phyloP scores from a whole-genome alignment of 2,329 filamentous ascomycete species.

The Diplodia intermedia region DNA sequence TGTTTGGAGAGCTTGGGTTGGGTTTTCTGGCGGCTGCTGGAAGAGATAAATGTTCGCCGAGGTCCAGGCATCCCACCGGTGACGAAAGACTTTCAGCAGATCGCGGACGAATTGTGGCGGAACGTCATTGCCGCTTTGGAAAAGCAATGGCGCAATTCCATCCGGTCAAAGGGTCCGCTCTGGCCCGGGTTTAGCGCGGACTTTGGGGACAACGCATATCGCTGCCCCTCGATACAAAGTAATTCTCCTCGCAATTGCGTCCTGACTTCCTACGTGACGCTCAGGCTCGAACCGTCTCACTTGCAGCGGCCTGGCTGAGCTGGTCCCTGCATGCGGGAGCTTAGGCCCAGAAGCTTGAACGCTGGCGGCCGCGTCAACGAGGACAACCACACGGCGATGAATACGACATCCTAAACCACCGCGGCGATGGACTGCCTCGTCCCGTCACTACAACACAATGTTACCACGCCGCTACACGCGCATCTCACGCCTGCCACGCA shows the following conservation, averaged over 20 bases:
- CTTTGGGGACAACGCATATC: not conserved
- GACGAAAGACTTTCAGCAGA: slow-evolving; percentile 8
- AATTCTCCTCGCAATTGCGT: not conserved
- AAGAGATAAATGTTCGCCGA: not conserved
- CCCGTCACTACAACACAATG: slow-evolving; percentile 15
- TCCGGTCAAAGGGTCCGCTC: not conserved
- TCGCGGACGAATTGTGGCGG: slow-evolving; percentile 9
- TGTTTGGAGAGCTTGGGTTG: not conserved
- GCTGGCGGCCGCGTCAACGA: slow-evolving; percentile 27
- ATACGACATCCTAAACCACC: slow-evolving; percentile 7
- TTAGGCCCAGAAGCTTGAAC: slow-evolving; percentile 15
- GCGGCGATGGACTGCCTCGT: slow-evolving; percentile 12
- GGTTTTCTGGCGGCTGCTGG: not conserved
- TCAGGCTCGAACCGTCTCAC: slow-evolving; percentile 3
- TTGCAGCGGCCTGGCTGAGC: not conserved
- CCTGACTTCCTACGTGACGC: not conserved
- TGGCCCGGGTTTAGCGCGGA: slow-evolving; percentile 5
- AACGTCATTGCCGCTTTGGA: not conserved
- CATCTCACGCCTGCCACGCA: slow-evolving; percentile 30
- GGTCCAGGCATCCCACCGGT: slow-evolving; percentile 15
- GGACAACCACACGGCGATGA: slow-evolving; percentile 15
- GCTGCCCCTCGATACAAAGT: not conserved
- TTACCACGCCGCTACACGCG: slow-evolving; percentile 30
- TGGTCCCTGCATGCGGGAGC: slow-evolving; percentile 9
- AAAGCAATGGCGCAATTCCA: not conserved